A percentile compares a stretch with the other conserved stretches of the same genome.
Conservation (phyloP, 2,329 filamentous ascomycete genomes). For the Xylaria sp. region DNA sequence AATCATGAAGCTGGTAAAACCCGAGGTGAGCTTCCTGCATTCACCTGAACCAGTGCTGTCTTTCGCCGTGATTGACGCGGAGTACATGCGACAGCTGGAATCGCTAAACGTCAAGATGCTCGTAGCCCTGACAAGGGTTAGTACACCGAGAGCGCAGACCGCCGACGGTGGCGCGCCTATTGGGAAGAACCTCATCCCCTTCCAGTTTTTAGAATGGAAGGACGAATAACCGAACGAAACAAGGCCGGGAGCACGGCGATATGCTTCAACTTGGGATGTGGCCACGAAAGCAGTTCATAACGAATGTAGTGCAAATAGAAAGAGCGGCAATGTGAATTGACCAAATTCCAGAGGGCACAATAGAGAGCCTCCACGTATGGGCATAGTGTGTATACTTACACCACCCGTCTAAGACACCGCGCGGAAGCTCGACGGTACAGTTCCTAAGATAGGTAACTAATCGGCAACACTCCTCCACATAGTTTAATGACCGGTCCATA, state of each 20-base stretch:
- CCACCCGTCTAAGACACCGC: too few relatives aligned
- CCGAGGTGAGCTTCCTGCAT: conserved; percentile 10
- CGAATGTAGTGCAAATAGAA: background rate
- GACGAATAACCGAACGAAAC: background rate
- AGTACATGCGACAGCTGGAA: background rate
- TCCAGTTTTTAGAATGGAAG: background rate
- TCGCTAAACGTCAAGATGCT: conserved; percentile 18
- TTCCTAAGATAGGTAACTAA: background rate
- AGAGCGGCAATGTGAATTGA: background rate
- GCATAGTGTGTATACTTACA: background rate
- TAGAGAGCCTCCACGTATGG: background rate
- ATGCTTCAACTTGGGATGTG: background rate
- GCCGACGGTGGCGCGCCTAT: background rate
- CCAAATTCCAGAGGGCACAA: background rate
- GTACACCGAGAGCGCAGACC: conserved; percentile 9
- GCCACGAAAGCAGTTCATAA: background rate
- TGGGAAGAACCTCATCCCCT: conserved; percentile 9
- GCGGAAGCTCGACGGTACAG: too few relatives aligned
- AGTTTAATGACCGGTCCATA: background rate
- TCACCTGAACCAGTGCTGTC: conserved; percentile 17
- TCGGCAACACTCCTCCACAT: conserved; percentile 1
- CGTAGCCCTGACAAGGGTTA: background rate
- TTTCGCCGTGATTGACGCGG: background rate
- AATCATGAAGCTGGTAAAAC: conserved; percentile 20
- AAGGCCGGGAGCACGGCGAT: background rate